Percentiles rank a stretch among this genome's conserved stretches.
These are phyloP conservation scores for Talaromyces rugulosus DNA, from an alignment of 2,329 filamentous ascomycete genomes.

Conservation along the genomic window DNA sequence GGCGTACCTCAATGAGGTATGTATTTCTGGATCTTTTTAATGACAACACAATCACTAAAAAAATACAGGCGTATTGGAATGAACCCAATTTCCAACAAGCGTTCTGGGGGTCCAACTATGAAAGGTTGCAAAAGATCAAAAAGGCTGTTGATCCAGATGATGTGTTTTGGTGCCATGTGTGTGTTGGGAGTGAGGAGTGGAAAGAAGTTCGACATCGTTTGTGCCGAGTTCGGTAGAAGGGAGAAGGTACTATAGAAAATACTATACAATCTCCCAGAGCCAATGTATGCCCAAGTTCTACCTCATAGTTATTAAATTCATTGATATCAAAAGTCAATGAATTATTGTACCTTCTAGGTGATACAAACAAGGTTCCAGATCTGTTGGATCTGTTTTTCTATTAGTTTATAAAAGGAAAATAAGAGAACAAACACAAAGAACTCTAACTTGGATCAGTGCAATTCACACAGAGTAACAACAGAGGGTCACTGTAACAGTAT, in stretches of 20 bases:
- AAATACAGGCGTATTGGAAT: constrained; percentile 17
- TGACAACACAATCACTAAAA: not conserved
- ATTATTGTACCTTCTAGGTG: not conserved
- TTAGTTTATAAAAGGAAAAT: not conserved
- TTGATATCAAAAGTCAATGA: not conserved
- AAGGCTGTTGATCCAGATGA: constrained; percentile 38
- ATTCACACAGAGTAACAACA: not conserved
- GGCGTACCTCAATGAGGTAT: constrained; percentile 37
- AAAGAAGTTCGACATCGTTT: not conserved
- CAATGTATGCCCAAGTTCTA: not conserved
- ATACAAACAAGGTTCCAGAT: not conserved
- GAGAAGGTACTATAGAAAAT: no score
- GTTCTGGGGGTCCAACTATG: constrained; percentile 29
- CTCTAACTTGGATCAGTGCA: not conserved
- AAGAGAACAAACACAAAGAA: not conserved
- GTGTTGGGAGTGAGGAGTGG: constrained; percentile 37
- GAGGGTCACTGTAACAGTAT: no score
- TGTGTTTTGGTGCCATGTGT: constrained; percentile 39
- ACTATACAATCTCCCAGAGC: no score
- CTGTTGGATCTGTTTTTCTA: not conserved
- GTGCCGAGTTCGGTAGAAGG: not conserved
- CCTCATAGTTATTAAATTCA: not conserved
- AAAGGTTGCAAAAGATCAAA: constrained; percentile 33
- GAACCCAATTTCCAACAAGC: constrained; percentile 12
- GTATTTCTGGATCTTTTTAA: not conserved